These are phyloP conservation scores for Epichloe gansuensis DNA, from an alignment of 2,329 filamentous ascomycete species.

Conservation along the genomic window DNA sequence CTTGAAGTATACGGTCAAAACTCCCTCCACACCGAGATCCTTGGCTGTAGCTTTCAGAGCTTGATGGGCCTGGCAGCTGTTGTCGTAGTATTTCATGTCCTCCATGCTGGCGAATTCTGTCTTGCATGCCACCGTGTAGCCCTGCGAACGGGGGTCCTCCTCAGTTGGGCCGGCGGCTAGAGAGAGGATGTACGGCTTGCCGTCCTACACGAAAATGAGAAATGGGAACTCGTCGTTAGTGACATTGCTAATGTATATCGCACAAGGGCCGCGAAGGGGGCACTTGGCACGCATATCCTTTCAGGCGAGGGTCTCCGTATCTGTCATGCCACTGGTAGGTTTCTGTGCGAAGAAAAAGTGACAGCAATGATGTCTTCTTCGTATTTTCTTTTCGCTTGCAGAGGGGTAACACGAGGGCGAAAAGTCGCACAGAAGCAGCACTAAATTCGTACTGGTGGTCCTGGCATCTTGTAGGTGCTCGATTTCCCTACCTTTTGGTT, in stretches of 20 bases:
- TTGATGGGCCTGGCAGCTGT: constrained; percentile 31
- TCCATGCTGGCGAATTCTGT: constrained; percentile 50
- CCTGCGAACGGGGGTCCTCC: constrained; percentile 47
- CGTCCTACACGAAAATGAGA: constrained; percentile 36
- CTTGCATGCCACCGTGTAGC: constrained; percentile 51
- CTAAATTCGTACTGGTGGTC: background rate
- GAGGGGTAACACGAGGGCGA: background rate
- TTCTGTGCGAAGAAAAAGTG: background rate
- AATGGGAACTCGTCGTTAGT: constrained; percentile 3
- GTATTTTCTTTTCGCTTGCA: background rate
- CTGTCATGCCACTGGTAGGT: background rate
- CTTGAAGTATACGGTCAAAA: constrained; percentile 30
- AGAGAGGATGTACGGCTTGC: constrained; percentile 55
- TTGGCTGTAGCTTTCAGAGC: constrained; percentile 25
- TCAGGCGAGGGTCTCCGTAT: background rate
- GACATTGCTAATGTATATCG: background rate
- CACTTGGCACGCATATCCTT: background rate
- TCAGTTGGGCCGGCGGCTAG: constrained; percentile 40
- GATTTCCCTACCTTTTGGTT: constrained; percentile 27
- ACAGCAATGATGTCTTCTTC: background rate
- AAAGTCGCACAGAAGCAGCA: background rate
- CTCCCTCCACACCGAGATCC: constrained; percentile 21
- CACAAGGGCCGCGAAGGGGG: background rate
- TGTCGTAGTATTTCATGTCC: constrained; percentile 60
- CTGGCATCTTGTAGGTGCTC: background rate